Base-by-base conservation (phyloP, 768 basidiomycete species). In the Mycena galopus region DNA sequence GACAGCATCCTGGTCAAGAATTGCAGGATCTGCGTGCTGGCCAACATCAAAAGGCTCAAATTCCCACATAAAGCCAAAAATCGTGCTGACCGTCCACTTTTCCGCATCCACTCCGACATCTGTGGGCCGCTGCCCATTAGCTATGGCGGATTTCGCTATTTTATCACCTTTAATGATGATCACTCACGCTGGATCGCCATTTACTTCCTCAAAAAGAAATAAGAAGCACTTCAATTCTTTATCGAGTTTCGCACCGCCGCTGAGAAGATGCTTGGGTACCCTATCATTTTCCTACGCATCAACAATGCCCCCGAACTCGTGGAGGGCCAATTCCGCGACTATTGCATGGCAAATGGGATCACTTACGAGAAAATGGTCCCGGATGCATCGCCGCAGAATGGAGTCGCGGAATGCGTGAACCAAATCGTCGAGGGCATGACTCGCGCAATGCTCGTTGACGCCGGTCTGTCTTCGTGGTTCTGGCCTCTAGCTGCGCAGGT, bases 291-390 rank as follows among this genome's bases (percentile, higher is more conserved):
- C 8, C 62, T 78, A 1, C 67, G 62, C 1, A 70, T 72, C 0
- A 80, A 82, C 65, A 73, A 80, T 17, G 80, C 81, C 0, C 76
- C 78, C 0, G 80, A 81, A 60, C 80, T 75, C 16, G 44, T 76
- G 0, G 29, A 63, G 5, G 62, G 65, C 0, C 73, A 76, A 27
- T 80, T 80, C n/a, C 16, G 60, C 0, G 55, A 33, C 0, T 76
- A 76, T 23, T 73, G 77, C 39, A 35, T n/a, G 3, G 29, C 42
- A 9, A 30, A 76, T 10, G 81, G 81, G 0, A 81, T 79, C 39
- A 56, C 39, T 0, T 74, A 75, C 27, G 72, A 80, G 60, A 42
- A 32, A 1, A 79, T 77, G 5, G 75, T 74, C 9, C 81, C 78
- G 0, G 56, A 80, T 60, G 73, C 77, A 1, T 79, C 79, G 0